Evolutionary conservation across 495 filamentous ascomycete genomes (phyloP).

Genomic region (Aspergillus coremiiformis): DNA sequence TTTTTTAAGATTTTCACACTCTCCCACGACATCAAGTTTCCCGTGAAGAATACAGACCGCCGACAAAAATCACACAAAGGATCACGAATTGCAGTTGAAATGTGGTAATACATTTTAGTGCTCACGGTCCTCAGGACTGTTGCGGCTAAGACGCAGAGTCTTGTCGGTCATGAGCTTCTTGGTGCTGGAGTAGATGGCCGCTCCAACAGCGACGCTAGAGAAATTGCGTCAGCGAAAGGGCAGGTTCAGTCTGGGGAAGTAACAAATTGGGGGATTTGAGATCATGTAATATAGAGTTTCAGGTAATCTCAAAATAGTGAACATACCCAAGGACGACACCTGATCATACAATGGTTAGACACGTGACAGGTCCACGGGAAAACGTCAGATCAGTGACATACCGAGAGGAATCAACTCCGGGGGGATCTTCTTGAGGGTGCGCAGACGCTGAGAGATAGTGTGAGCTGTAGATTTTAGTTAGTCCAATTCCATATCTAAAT

Average conservation of each 20-base stretch:
- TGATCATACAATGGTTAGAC: slow-evolving; percentile 31
- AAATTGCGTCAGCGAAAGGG: slow-evolving; percentile 20
- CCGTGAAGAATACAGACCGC: slow-evolving; percentile 32
- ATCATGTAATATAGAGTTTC: slow-evolving; percentile 14
- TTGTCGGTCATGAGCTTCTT: slow-evolving; percentile 85
- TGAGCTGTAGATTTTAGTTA: slow-evolving; percentile 58
- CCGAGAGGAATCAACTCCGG: slow-evolving; percentile 92
- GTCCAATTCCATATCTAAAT: slow-evolving; percentile 11
- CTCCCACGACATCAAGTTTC: slow-evolving; percentile 21
- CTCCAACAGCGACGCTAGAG: slow-evolving; percentile 55
- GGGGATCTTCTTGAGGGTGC: slow-evolving; percentile 77
- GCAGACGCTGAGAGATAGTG: slow-evolving; percentile 93
- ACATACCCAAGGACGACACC: slow-evolving; percentile 75
- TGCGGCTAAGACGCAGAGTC: slow-evolving; percentile 68
- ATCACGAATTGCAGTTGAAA: slow-evolving; percentile 33
- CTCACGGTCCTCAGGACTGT: slow-evolving; percentile 42
- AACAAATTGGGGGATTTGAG: slow-evolving; percentile 7
- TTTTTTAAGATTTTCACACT: slow-evolving; percentile 17
- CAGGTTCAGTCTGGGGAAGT: slow-evolving; percentile 2
- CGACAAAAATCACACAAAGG: slow-evolving; percentile 22
- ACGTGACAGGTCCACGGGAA: neutral
- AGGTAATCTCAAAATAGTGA: slow-evolving; percentile 12
- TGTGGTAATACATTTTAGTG: slow-evolving; percentile 39
- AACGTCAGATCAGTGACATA: slow-evolving; percentile 40
- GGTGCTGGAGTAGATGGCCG: slow-evolving; percentile 69